These are phyloP conservation scores for Microstegium vimineum DNA, from an alignment of 176 grass and related monocot species.

Conservation along the genomic window DNA sequence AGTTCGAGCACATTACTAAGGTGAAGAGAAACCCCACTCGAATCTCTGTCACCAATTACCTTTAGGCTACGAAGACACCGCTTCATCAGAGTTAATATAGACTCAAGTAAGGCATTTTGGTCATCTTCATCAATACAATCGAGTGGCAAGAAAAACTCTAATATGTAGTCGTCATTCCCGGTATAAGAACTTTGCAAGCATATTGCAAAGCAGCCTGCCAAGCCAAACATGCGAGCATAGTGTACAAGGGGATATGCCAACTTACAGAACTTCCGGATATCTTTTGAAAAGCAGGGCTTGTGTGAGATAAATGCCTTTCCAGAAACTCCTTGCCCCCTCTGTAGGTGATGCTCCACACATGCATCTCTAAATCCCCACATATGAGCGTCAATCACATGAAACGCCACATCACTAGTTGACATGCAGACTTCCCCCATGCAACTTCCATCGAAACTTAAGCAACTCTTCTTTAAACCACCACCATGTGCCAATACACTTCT, in stretches of 20 bases:
- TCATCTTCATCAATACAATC: conserved; percentile 50
- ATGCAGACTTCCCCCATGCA: conserved; percentile 91
- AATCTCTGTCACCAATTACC: conserved; percentile 45
- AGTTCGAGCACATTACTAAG: conserved; percentile 43
- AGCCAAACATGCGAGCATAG: conserved; percentile 81
- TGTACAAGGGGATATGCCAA: conserved; percentile 83
- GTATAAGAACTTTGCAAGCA: conserved; percentile 80
- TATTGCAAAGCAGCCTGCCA: conserved; percentile 76
- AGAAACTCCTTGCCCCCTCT: conserved; percentile 86
- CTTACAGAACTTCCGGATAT: conserved; percentile 69
- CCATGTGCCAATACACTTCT: conserved; percentile 80
- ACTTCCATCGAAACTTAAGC: conserved; percentile 83
- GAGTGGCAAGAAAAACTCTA: conserved; percentile 91
- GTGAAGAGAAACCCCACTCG: conserved; percentile 38
- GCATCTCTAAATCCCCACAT: conserved; percentile 95
- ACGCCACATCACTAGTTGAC: conserved; percentile 91
- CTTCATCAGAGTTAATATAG: conserved; percentile 56
- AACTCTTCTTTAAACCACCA: conserved; percentile 79
- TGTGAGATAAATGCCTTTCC: conserved; percentile 61
- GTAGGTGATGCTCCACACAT: conserved; percentile 94
- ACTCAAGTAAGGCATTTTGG: conserved; percentile 62
- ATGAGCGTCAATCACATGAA: conserved; percentile 73
- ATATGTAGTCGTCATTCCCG: conserved; percentile 81
- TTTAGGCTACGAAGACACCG: conserved; percentile 67
- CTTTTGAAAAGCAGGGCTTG: conserved; percentile 73